phyloP scores from a whole-genome alignment of 805 yeast species.

The Suhomyces xylopsoci region DNA sequence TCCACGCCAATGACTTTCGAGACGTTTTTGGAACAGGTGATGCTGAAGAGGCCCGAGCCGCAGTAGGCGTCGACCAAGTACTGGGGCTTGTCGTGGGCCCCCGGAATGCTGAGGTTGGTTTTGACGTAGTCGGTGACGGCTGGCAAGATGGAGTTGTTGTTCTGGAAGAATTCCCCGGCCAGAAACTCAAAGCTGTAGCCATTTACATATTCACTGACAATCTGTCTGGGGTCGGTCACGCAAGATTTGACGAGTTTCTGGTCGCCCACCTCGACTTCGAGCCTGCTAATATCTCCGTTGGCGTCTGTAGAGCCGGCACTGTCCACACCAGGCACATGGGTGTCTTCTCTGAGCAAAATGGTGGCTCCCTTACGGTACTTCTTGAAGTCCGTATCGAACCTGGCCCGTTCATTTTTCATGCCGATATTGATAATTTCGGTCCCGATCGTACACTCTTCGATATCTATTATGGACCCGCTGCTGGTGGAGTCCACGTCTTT shows the following conservation, averaged over 20 bases:
- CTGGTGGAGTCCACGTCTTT: slow-evolving; percentile 52
- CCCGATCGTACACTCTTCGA: slow-evolving; percentile 92
- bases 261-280: slow-evolving; percentile 23
- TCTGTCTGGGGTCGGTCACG: slow-evolving; percentile 73
- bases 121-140: slow-evolving; percentile 78
- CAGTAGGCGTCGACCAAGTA: slow-evolving; percentile 93
- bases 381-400: slow-evolving; percentile 47
- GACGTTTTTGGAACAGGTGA: slow-evolving; percentile 80
- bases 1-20: slow-evolving; percentile 89
- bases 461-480: slow-evolving; percentile 63
- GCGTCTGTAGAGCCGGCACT: slow-evolving; percentile 44
- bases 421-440: slow-evolving; percentile 76
- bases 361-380: slow-evolving; percentile 79
- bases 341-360: slow-evolving; percentile 75
- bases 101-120: slow-evolving; percentile 52
- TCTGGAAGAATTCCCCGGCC: slow-evolving; percentile 96
- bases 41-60: slow-evolving; percentile 91
- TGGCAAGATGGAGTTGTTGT: slow-evolving; percentile 88
- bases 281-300: slow-evolving; percentile 29
- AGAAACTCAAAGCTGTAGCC: slow-evolving; percentile 82
- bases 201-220: slow-evolving; percentile 72
- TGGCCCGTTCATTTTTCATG: slow-evolving; percentile 61
- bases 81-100: slow-evolving; percentile 34
- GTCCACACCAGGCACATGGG: slow-evolving; percentile 34
- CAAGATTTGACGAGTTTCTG: slow-evolving; percentile 57